Evolutionary conservation across 2,329 filamentous ascomycete genomes (phyloP).

Genomic region (Sporothrix curviconia): DNA sequence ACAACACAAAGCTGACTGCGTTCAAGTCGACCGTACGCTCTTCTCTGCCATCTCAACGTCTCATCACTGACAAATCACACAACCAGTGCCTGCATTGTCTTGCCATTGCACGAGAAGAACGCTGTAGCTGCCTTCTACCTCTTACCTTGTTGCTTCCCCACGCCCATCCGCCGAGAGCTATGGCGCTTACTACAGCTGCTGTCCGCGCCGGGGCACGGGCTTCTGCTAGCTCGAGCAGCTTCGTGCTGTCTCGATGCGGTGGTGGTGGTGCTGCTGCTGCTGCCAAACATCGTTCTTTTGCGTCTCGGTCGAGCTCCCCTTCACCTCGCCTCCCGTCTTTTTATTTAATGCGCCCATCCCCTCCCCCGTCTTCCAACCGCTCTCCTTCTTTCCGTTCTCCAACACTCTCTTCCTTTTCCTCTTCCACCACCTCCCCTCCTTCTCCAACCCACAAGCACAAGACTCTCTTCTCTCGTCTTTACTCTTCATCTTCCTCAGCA

Average conservation of each 20-base stretch:
- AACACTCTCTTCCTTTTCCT: background rate
- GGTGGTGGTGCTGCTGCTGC: background rate
- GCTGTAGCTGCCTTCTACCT: background rate
- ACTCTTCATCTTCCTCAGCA: background rate
- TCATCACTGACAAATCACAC: too few species aligned
- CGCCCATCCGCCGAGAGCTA: background rate
- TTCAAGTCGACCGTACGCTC: too few species aligned
- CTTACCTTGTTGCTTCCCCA: background rate
- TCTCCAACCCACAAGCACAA: background rate
- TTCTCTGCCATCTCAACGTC: too few species aligned
- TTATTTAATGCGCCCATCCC: background rate
- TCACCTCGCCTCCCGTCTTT: background rate
- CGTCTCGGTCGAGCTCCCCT: too few species aligned
- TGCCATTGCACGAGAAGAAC: background rate
- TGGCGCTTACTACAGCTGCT: background rate
- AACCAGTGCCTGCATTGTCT: too few species aligned
- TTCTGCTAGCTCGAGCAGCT: too few species aligned
- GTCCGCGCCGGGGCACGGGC: too few species aligned
- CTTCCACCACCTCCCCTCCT: background rate
- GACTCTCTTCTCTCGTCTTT: background rate
- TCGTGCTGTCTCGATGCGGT: too few species aligned
- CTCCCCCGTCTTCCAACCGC: background rate
- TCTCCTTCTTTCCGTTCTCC: background rate
- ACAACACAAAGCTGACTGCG: too few species aligned
- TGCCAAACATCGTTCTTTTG: background rate